Evolutionary conservation across 129 eudicot genomes (phyloP), one percentile per base, ranked within the genome.

Genomic region (Dittrichia graveolens): DNA sequence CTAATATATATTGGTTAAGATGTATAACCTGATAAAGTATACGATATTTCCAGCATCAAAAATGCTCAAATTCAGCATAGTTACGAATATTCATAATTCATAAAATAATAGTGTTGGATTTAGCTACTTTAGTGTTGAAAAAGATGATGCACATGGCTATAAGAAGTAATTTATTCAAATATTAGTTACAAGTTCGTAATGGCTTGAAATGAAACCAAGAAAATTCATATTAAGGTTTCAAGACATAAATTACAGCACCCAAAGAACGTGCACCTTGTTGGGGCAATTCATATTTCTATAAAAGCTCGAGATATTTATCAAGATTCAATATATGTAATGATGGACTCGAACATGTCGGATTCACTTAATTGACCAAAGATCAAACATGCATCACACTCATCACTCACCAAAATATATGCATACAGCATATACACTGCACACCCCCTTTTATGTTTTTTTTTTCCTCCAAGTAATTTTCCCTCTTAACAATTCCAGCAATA

Each of bases 61-160:
- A 43, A 58, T 67, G 53, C 18, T 37, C 49, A 67, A 16, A 43
- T 55, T 45, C n/a, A 55, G 10, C 19, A 56, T 24, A 56, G 34
- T 24, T 24, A 24, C 31, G 31, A 24, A 24, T 0, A 24, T 24
- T 24, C 31, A 24, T 24, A 24, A 24, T 24, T 24, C 2, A 24
- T 24, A 24, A 24, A 24, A 24, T 24, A 24, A 2, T 2, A 24
- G 31, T 24, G 31, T 24, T 24, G 31, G 31, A 24, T 24, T 24
- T 24, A 24, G 31, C 31, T 24, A 24, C 31, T 24, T 2, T 2
- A 24, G n/a, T 24, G 31, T 24, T 24, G 31, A 24, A 14, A 14
- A 31, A 67, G 37, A 34, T 19, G 35, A 37, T n/a, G 60, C 73
- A 68, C 61, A 68, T 48, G 60, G n/a, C 61, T 67, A 37, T 14